These are phyloP conservation scores for Clarireedia monteithiana DNA, from an alignment of 2,329 filamentous ascomycete genomes.

Conservation along the genomic window DNA sequence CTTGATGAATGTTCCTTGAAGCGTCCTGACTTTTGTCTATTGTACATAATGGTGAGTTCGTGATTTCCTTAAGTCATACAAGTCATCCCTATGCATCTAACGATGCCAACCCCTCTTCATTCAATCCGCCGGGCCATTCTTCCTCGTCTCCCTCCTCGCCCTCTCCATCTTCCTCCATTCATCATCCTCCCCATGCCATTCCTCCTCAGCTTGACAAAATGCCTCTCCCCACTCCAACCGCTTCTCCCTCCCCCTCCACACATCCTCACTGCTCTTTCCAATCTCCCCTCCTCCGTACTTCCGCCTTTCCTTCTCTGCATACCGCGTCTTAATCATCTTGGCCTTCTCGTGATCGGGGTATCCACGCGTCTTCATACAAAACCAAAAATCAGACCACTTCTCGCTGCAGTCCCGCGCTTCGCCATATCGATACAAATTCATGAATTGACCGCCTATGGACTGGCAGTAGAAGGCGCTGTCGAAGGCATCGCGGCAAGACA, in stretches of 20 bases:
- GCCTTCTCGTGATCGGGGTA: slow-evolving; percentile 52
- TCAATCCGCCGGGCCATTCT: background rate
- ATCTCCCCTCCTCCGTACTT: slow-evolving; percentile 39
- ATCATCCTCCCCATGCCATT: slow-evolving; percentile 4
- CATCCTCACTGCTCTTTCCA: slow-evolving; percentile 75
- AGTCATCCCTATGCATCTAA: too few species aligned
- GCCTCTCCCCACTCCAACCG: slow-evolving; percentile 41
- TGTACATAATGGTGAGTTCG: too few species aligned
- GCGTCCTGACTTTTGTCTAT: too few species aligned
- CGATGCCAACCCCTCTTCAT: background rate
- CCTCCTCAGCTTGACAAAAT: slow-evolving; percentile 13
- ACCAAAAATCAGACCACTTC: slow-evolving; percentile 92
- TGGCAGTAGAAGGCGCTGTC: slow-evolving; percentile 94
- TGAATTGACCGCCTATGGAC: slow-evolving; percentile 84
- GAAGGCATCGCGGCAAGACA: slow-evolving; percentile 87
- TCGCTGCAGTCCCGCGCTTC: slow-evolving; percentile 68
- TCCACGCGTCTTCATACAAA: slow-evolving; percentile 82
- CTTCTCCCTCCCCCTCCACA: slow-evolving; percentile 71
- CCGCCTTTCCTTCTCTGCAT: slow-evolving; percentile 53
- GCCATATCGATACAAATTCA: slow-evolving; percentile 83
- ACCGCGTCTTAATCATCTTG: slow-evolving; percentile 32
- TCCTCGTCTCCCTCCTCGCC: slow-evolving; percentile 19
- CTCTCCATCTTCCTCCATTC: slow-evolving; percentile 25
- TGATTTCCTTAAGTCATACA: too few species aligned
- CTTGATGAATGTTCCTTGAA: background rate